Percentiles rank a stretch among this genome's conserved stretches.
These are phyloP conservation scores for Ampelocalamus luodianensis DNA, from an alignment of 176 grass and related monocot genomes.

Conservation along the genomic window DNA sequence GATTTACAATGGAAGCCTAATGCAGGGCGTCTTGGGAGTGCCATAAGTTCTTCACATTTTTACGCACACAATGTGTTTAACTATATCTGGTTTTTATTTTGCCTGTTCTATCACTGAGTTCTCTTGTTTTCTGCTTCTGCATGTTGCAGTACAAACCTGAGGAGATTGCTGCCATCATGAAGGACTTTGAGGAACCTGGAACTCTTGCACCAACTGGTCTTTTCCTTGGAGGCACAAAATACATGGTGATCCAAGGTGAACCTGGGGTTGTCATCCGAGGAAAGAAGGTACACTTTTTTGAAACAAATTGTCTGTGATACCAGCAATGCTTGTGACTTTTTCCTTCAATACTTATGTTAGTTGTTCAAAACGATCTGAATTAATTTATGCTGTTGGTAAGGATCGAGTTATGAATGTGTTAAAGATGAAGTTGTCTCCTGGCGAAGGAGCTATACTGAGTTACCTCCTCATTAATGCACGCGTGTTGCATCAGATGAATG, in stretches of 20 bases:
- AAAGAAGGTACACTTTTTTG: slow-evolving; percentile 66
- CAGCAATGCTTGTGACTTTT: background rate
- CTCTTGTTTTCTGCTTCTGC: slow-evolving; percentile 3
- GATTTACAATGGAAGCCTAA: background rate
- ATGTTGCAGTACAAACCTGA: slow-evolving; percentile 59
- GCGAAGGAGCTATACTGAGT: background rate
- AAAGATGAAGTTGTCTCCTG: background rate
- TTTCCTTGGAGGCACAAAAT: slow-evolving; percentile 70
- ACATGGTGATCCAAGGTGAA: slow-evolving; percentile 98
- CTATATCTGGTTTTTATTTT: background rate
- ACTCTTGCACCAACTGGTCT: slow-evolving; percentile 81
- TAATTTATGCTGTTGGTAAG: background rate
- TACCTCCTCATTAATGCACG: background rate
- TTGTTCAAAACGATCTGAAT: background rate
- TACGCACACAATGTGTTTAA: background rate
- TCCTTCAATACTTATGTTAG: background rate
- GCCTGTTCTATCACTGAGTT: background rate
- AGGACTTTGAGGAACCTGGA: slow-evolving; percentile 73
- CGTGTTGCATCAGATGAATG: background rate
- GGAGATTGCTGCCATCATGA: slow-evolving; percentile 59
- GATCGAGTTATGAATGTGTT: background rate
- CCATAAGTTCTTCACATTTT: no score
- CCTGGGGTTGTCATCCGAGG: slow-evolving; percentile 72
- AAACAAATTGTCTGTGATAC: background rate
- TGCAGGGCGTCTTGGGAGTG: background rate